Conservation (phyloP, 2,329 filamentous ascomycete genomes). For the Albophoma yamanashiensis region DNA sequence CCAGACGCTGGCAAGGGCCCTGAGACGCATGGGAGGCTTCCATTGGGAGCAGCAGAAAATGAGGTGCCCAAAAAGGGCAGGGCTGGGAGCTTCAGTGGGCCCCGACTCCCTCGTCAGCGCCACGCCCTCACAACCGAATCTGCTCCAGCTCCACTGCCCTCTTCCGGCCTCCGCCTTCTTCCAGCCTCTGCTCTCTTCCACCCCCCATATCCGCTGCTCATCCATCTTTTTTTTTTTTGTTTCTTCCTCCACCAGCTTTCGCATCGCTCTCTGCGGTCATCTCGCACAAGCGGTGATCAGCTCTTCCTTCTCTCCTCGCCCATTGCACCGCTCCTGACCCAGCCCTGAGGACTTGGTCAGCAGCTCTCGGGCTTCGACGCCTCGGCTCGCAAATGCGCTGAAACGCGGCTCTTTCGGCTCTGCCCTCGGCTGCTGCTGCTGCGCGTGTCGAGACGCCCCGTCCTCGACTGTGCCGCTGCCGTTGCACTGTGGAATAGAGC, state of each 20-base stretch:
- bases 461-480: neutral
- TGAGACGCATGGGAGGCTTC: too few relatives aligned
- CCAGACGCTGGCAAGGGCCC: neutral
- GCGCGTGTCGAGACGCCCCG: slow-evolving; percentile 4
- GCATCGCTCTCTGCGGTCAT: neutral
- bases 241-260: neutral
- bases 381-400: slow-evolving; percentile 9
- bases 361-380: slow-evolving; percentile 3
- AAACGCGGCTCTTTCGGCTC: slow-evolving; percentile 4
- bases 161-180: neutral
- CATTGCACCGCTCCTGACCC: neutral
- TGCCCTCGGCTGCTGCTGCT: slow-evolving; percentile 5
- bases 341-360: neutral
- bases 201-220: neutral
- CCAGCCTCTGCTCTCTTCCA: neutral
- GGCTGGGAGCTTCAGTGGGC: neutral
- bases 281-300: neutral
- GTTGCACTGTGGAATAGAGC: slow-evolving; percentile 4
- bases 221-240: neutral
- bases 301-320: neutral
- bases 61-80: neutral
- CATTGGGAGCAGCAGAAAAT: too few relatives aligned
- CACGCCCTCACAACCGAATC: neutral
- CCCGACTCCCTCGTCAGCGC: neutral
- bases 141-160: neutral